Evolutionary conservation across 192 early-diverging fungal genomes (phyloP), one percentile per base, ranked within the genome.

Genomic region (Mortierella claussenii): DNA sequence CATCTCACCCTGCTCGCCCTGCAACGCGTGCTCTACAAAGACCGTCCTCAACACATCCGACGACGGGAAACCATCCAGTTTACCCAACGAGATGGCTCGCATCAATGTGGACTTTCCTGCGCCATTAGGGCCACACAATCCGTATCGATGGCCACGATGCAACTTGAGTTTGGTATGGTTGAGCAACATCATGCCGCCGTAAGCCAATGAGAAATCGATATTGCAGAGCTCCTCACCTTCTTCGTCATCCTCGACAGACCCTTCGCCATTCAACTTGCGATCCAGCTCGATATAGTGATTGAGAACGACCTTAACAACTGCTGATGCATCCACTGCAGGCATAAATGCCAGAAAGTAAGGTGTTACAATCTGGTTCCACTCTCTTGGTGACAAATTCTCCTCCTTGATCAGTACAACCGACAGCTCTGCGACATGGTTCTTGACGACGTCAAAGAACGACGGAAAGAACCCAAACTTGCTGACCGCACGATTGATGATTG

Each of bases 41-140:
- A 91, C 88, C 11, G 91, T 92, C 37, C 87, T 83, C 37, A 94
- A 80, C 36, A 87, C 80, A 47, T 91, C 90, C 9, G 89, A 76
- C 15, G 89, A 85, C 3, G 92, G 92, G 83, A 94, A 94, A 9
- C 90, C 90, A 43, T 93, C 91, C 13, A 94, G 56, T 66, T 92
- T 88, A 18, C 91, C 90, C 78, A 87, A 85, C 55, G 89, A 86
- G 44, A 94, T 94, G 44, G 93, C 85, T 46, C 90, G 81, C 91
- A 94, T 91, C 34, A 94, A 79, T 26, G 93, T 94, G 10, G 92
- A 86, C 52, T 94, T 94, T 62, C 93, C 93, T 43, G 91, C 89
- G 49, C 90, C 93, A 68, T 94, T 94, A n/a, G 81, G 83, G 50
- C 93, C 93, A 78, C 88, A 91, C 15, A 94, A 67, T 50, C 93